A percentile compares a stretch with the other conserved stretches of the same genome.
Conservation (phyloP, 2,329 filamentous ascomycete species). For the Dactylellina drechsleri region DNA sequence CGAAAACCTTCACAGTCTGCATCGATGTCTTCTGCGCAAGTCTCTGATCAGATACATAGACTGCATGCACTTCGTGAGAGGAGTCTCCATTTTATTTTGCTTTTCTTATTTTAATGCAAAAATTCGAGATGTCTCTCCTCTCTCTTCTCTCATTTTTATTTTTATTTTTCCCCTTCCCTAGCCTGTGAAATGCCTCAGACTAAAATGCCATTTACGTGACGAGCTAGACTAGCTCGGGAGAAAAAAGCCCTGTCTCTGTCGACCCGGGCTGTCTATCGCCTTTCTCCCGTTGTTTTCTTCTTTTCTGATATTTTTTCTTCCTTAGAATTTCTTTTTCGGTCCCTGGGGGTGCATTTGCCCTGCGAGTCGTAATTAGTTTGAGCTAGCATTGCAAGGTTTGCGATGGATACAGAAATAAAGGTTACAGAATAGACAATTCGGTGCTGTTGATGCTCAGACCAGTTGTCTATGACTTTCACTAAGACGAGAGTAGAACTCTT, state of each 20-base stretch:
- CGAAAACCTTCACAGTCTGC: background rate
- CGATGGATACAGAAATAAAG: conserved; percentile 47
- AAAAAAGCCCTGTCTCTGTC: conserved; percentile 46
- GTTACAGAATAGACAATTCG: conserved; percentile 46
- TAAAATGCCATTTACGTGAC: conserved; percentile 51
- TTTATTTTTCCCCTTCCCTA: conserved; percentile 18
- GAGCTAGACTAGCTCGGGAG: conserved; percentile 49
- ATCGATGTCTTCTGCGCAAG: conserved; percentile 44
- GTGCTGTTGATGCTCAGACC: conserved; percentile 52
- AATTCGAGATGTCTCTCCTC: too few species aligned
- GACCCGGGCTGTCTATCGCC: conserved; percentile 52
- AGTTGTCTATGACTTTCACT: conserved; percentile 48
- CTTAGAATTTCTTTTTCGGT: conserved; percentile 39
- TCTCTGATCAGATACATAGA: conserved; percentile 40
- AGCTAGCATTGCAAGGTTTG: conserved; percentile 45
- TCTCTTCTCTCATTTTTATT: background rate
- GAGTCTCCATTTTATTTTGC: background rate
- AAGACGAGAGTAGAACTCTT: conserved; percentile 45
- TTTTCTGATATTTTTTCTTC: conserved; percentile 40
- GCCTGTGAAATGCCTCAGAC: conserved; percentile 55
- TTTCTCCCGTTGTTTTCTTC: conserved; percentile 53
- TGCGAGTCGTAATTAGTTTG: conserved; percentile 49
- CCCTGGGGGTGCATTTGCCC: conserved; percentile 48
- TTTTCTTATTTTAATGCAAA: conserved; percentile 13
- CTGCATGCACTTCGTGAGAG: too few species aligned